Conservation (phyloP, 1,139 yeast species). For the Zhuliangozyma parablackwelliae region DNA sequence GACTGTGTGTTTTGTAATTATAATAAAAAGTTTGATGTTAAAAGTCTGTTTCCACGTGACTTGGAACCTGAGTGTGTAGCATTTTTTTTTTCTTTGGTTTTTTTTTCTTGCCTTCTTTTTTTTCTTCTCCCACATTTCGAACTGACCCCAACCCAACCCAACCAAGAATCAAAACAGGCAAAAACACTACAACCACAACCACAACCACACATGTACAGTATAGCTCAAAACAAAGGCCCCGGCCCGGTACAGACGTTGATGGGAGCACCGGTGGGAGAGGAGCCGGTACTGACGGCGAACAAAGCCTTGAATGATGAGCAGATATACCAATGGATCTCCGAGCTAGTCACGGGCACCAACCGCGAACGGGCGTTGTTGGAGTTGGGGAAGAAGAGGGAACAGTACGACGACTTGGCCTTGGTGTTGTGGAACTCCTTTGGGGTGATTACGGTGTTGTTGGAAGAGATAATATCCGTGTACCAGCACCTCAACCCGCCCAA, state of each 20-base stretch:
- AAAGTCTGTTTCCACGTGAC: too few species aligned
- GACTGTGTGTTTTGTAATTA: neutral
- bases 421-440: conserved; percentile 96
- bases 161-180: too few species aligned
- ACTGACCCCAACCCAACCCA: too few species aligned
- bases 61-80: too few species aligned
- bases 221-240: neutral
- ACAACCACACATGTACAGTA: too few species aligned
- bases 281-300: neutral
- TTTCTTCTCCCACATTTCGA: too few species aligned
- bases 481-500: conserved; percentile 87
- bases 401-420: conserved; percentile 87
- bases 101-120: too few species aligned
- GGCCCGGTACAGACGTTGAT: neutral
- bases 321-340: conserved; percentile 86
- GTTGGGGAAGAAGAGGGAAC: conserved; percentile 89
- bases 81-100: too few species aligned
- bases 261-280: neutral
- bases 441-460: conserved; percentile 86
- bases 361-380: conserved; percentile 90
- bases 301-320: conserved; percentile 80
- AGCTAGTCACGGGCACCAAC: conserved; percentile 82
- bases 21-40: too few species aligned
- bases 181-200: too few species aligned
- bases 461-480: conserved; percentile 86